Base-by-base conservation (phyloP, 2,329 filamentous ascomycete genomes). In the Phialemoniopsis sp. region DNA sequence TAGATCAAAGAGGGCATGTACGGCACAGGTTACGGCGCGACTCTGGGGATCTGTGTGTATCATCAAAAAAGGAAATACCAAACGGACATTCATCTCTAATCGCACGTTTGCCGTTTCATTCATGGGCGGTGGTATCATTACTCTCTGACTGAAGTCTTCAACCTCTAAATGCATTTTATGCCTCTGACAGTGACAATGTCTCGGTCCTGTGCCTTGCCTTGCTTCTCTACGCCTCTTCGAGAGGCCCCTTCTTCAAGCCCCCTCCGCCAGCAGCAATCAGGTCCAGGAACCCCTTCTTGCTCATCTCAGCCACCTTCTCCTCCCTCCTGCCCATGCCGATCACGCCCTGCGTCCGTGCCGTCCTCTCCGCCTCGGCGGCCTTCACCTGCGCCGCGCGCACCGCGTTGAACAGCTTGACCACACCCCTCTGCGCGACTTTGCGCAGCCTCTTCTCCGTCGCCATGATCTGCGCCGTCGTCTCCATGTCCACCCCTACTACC, bases 341-440 rank as follows among this genome's bases (percentile, higher is more conserved):
- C 1, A 94, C 70, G 4, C 89, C 87, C 44, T 83, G 78, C 50
- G 80, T 80, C 62, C 78, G 78, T 36, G 80, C 76, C 48, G 79
- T 78, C 60, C 72, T 79, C 57, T 86, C 82, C 5, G 89, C 85
- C 62, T 91, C 82, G 43, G 84, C 78, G 3, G 85, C 90, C 62
- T 90, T 87, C 41, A 96, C 86, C 65, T 98, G 93, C 13, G 93
- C 90, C 16, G 88, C 88, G 33, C 91, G 76, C 26, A 98, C 89
- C 0, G 93, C 93, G 61, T 97, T 96, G 67, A 98, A 98, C 42
- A 98, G 72, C 70, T 91, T 94, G 17, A 97, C 85, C 31, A 98
- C 93, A 78, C 91, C 91, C 39, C 89, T 78, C 64, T 96, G 89
- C 33, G 90, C 90, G 36, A 87, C 89, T 70, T 95, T 93, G 54